A percentile compares a stretch with the other conserved stretches of the same genome.
phyloP scores from a whole-genome alignment of 2,329 filamentous ascomycete genomes.

The Fusarium sp. region DNA sequence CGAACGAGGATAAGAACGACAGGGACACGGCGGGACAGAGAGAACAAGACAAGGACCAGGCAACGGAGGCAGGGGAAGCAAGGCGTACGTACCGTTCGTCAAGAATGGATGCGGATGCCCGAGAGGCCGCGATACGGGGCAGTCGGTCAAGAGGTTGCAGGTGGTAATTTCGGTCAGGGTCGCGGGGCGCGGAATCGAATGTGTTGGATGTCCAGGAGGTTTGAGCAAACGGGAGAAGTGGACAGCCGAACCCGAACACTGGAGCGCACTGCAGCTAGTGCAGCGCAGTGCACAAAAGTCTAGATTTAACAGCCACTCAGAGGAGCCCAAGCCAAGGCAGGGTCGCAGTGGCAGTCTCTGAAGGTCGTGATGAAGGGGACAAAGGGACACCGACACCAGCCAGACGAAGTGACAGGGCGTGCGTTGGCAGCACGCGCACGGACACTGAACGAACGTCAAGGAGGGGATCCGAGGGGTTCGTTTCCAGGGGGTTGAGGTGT shows the following conservation, averaged over 20 bases:
- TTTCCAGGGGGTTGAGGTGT: background rate
- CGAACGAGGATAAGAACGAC: slow-evolving; percentile 39
- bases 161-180: slow-evolving; percentile 21
- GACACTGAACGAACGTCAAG: slow-evolving; percentile 15
- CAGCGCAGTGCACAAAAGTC: background rate
- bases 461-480: slow-evolving; percentile 15
- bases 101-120: background rate
- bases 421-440: slow-evolving; percentile 33
- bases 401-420: slow-evolving; percentile 20
- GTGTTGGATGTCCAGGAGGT: slow-evolving; percentile 7
- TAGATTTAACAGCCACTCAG: background rate
- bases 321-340: background rate
- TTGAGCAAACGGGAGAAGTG: slow-evolving; percentile 3
- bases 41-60: slow-evolving; percentile 19
- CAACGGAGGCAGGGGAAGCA: background rate
- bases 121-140: background rate
- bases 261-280: background rate
- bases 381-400: background rate
- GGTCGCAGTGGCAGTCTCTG: slow-evolving; percentile 1
- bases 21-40: slow-evolving; percentile 38
- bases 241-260: background rate
- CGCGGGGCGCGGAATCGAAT: slow-evolving; percentile 9
- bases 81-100: slow-evolving; percentile 20
- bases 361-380: slow-evolving; percentile 28
- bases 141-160: slow-evolving; percentile 15